Percentiles rank a stretch among this genome's conserved stretches.
Conservation (phyloP, 2,329 filamentous ascomycete genomes). For the Scedosporium boydii region DNA sequence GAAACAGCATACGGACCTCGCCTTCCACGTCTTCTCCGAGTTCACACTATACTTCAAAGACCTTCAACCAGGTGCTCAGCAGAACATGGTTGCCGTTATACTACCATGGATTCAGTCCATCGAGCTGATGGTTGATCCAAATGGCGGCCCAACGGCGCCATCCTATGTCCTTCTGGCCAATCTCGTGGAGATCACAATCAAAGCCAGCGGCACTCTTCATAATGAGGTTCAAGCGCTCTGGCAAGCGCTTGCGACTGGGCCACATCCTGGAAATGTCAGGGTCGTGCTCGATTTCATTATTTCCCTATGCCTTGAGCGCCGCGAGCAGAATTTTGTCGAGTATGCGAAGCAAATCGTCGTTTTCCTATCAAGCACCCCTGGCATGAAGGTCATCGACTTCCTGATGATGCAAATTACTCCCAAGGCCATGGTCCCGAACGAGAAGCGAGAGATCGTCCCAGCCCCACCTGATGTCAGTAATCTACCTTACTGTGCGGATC, state of each 20-base stretch:
- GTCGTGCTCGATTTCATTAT: conserved; percentile 96
- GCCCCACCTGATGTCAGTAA: conserved; percentile 63
- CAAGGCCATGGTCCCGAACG: conserved; percentile 91
- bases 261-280: conserved; percentile 87
- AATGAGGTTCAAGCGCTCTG: conserved; percentile 96
- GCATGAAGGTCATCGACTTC: conserved; percentile 89
- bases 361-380: conserved; percentile 78
- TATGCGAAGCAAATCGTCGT: conserved; percentile 98
- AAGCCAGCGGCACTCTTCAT: conserved; percentile 76
- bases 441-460: conserved; percentile 61
- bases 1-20: conserved; percentile 78
- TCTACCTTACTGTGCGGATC: conserved; percentile 83
- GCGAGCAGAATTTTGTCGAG: conserved; percentile 96
- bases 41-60: conserved; percentile 91
- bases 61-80: conserved; percentile 70
- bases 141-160: conserved; percentile 78
- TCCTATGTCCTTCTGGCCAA: conserved; percentile 96
- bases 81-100: conserved; percentile 89
- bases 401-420: conserved; percentile 83
- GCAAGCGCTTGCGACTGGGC: conserved; percentile 91
- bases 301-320: conserved; percentile 78
- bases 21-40: conserved; percentile 92
- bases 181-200: conserved; percentile 91
- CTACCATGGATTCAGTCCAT: conserved; percentile 94
- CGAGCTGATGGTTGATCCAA: conserved; percentile 84